Evolutionary conservation across 768 basidiomycete species (phyloP), one percentile per base, ranked within the genome.

Genomic region (Macrolepiota dolichaula): DNA sequence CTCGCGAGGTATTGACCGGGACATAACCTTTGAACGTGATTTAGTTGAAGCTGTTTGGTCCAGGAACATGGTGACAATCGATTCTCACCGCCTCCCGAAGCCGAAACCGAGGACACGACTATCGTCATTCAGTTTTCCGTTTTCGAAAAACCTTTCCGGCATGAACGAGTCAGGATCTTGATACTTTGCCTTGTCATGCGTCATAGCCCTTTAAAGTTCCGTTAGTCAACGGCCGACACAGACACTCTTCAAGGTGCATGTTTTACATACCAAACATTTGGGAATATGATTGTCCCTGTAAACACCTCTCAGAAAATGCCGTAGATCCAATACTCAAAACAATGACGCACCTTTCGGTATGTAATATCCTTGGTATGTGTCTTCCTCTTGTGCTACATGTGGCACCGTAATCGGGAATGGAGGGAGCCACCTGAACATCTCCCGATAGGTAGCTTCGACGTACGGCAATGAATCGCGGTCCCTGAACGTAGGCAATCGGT

Each of bases 131-230:
- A 68, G n/a, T 60, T 54, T 62, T 56, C 68, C 56, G 49, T 57
- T 58, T 12, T 59, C 63, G 25, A 72, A 56, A 55, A 71, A 76
- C 19, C 75, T 70, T 51, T 77, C 75, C 10, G 75, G 74, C 24
- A 65, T 61, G 63, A 77, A 77, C 11, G 40, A 47, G n/a, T 70
- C 62, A 13, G 76, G 73, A 35, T 77, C 67, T 2, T 69, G 68
- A 58, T 70, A 77, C 24, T 64, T 55, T 10, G 60, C 51, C 6
- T 70, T 66, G 61, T 77, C 72, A 19, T 68, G 72, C 15, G 73
- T 65, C 53, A 76, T 75, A 27, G 69, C 71, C 76, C 70, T 68
- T 53, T 10, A 22, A 32, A 32, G 29, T 3, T 3, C 29, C 12
- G 46, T n/a, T 25, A 9, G 32, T 38, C 7, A 40, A 50, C 25